Evolutionary conservation across 257 asterid species (phyloP), one percentile per base, ranked within the genome.

Genomic region (Haberlea rhodopensis): DNA sequence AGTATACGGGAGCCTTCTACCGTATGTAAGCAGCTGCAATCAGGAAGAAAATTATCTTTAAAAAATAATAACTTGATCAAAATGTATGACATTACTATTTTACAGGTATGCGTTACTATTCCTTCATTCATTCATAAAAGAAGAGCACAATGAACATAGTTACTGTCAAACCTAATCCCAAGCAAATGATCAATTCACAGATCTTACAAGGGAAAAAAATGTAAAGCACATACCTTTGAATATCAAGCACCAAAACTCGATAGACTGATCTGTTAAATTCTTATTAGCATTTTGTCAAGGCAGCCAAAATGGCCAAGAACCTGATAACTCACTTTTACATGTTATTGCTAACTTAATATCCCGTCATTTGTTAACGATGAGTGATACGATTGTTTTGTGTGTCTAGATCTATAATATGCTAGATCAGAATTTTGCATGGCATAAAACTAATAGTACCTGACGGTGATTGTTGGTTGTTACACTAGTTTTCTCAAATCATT

Each of bases 1-100:
- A 6, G 96, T 82, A 53, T 74, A 88, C 15, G 99, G 94, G 62
- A 94, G 87, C 76, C 99, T 87, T 81, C 99, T 77, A 43, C 99
- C 99, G 60, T 90, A 94, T 20, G 97, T 87, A 64, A 94, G 86
- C 76, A 94, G 64, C 99, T 94, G 94, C 85, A 85, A 62, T 32
- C 53, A 77, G 61, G 31, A 28, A 43, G 25, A 60, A 15, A 43
- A 13, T 4, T 29, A 21, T n/a, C n/a, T n/a, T 15, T 4, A 4
- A 0, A 0, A 3, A 13, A 15, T 2, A 40, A 4, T 37, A 32
- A 32, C 5, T 40, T 2, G 11, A 13, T 13, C n/a, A 40, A 40
- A 40, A 40, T 13, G n/a, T 15, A 40, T n/a, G 49, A 40, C n/a
- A 15, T 13, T 3, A 40, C 18, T 15, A 3, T 40, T 34, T 25